Percentiles rank a stretch among this genome's conserved stretches.
phyloP scores from a whole-genome alignment of 108 stramenopile species.

The Conticribra weissflogii region DNA sequence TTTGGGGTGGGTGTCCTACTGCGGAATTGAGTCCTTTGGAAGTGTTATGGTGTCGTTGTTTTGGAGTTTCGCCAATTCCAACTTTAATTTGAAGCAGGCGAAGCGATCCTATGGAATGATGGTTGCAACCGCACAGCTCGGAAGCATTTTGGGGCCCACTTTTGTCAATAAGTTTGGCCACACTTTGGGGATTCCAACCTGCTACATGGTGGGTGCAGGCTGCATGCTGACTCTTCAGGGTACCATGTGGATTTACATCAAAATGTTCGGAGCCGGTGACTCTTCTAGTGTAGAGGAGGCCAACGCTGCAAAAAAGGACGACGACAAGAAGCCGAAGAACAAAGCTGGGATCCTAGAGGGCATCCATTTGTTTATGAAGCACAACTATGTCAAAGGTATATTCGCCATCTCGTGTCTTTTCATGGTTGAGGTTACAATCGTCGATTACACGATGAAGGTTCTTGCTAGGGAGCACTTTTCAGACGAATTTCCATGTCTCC shows the following conservation, averaged over 20 bases:
- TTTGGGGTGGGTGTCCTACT: constrained; percentile 96
- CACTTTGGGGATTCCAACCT: constrained; percentile 73
- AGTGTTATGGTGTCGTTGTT: constrained; percentile 94
- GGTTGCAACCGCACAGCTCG: constrained; percentile 94
- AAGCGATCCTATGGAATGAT: constrained; percentile 95
- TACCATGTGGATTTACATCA: constrained; percentile 92
- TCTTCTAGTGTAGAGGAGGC: constrained; percentile 24
- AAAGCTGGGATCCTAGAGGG: constrained; percentile 94
- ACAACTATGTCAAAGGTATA: constrained; percentile 98
- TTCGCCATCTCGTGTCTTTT: constrained; percentile 96
- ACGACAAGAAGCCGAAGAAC: constrained; percentile 58
- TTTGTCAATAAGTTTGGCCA: constrained; percentile 78
- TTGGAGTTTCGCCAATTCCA: constrained; percentile 96
- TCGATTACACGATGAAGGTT: constrained; percentile 97
- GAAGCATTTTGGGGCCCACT: constrained; percentile 93
- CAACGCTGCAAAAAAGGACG: constrained; percentile 51
- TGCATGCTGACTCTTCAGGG: constrained; percentile 87
- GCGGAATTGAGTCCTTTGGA: constrained; percentile 95
- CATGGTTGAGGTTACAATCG: constrained; percentile 98
- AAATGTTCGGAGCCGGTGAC: constrained; percentile 67
- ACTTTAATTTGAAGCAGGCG: constrained; percentile 88
- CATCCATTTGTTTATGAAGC: constrained; percentile 84
- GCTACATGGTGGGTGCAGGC: constrained; percentile 82
- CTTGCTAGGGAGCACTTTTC: constrained; percentile 89
- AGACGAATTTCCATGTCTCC: constrained; percentile 78